phyloP scores from a whole-genome alignment of 495 filamentous ascomycete genomes.

The Xylaria curta region DNA sequence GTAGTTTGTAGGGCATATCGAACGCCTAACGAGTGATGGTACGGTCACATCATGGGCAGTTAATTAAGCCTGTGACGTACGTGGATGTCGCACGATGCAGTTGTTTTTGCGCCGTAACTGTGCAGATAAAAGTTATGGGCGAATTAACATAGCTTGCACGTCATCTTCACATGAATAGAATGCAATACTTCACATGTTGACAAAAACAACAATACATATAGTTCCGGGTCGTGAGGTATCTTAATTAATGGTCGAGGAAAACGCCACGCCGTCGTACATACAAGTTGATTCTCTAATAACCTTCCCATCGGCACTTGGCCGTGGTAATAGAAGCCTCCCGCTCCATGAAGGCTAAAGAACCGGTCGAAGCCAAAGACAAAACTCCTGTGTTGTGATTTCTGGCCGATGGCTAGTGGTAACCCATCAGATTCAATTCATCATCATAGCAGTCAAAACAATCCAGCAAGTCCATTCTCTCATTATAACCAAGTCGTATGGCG shows the following conservation, averaged over 20 bases:
- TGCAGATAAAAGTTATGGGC: not conserved
- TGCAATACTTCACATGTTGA: not conserved
- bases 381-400: slow-evolving; percentile 33
- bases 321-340: slow-evolving; percentile 19
- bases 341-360: slow-evolving; percentile 33
- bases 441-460: slow-evolving; percentile 29
- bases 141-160: not conserved
- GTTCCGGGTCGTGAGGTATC: slow-evolving; percentile 31
- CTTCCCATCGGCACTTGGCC: slow-evolving; percentile 19
- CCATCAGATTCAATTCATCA: slow-evolving; percentile 42
- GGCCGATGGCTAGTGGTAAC: slow-evolving; percentile 35
- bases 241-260: slow-evolving; percentile 47
- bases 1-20: not conserved
- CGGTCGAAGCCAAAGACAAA: slow-evolving; percentile 39
- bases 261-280: slow-evolving; percentile 49
- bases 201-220: not conserved
- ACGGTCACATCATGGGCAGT: not conserved
- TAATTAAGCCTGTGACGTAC: not conserved
- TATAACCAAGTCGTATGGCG: slow-evolving; percentile 27
- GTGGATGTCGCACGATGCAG: not conserved
- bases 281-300: slow-evolving; percentile 37
- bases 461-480: slow-evolving; percentile 24
- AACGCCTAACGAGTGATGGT: not conserved
- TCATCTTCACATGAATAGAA: not conserved
- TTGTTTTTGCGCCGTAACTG: not conserved